Evolutionary conservation across 805 yeast genomes (phyloP).

Genomic region (Clavispora asparagi): DNA sequence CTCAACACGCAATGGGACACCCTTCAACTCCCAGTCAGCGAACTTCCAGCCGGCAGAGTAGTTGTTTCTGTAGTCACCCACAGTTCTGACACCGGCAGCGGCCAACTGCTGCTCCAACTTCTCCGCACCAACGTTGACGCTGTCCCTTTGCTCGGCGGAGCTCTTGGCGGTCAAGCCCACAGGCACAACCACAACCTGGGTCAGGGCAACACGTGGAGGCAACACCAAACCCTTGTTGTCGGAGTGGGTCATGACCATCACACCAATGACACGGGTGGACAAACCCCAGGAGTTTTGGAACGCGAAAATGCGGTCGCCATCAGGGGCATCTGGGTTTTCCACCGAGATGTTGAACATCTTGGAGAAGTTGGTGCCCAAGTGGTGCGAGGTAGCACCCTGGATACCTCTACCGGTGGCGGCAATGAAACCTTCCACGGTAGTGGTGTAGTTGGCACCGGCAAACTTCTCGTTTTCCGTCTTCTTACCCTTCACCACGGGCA

Average conservation of each 20-base stretch:
- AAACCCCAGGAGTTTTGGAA: slow-evolving; percentile 99
- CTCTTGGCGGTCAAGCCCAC: slow-evolving; percentile 92
- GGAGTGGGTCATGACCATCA: slow-evolving; percentile 98
- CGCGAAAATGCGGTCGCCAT: slow-evolving; percentile 79
- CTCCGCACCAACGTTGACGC: slow-evolving; percentile 65
- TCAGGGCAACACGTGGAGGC: slow-evolving; percentile 95
- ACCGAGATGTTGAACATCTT: slow-evolving; percentile 96
- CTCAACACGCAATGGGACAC: slow-evolving; percentile 90
- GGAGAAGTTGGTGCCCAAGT: slow-evolving; percentile 95
- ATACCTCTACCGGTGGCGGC: slow-evolving; percentile 99
- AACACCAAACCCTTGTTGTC: slow-evolving; percentile 97
- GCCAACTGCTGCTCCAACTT: slow-evolving; percentile 59
- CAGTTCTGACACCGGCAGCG: slow-evolving; percentile 63
- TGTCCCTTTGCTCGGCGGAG: slow-evolving; percentile 64
- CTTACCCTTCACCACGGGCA: slow-evolving; percentile 91
- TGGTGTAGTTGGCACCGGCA: slow-evolving; percentile 95
- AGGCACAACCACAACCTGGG: slow-evolving; percentile 89
- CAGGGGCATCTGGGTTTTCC: slow-evolving; percentile 90
- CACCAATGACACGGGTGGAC: slow-evolving; percentile 98
- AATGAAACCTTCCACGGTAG: slow-evolving; percentile 94
- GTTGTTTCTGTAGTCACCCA: slow-evolving; percentile 86
- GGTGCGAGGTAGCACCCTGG: slow-evolving; percentile 98
- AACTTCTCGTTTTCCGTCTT: slow-evolving; percentile 98
- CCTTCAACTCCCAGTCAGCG: slow-evolving; percentile 94
- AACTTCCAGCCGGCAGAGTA: slow-evolving; percentile 99